Evolutionary conservation across 768 basidiomycete genomes (phyloP).

Genomic region (Xerocomellus intermedius): DNA sequence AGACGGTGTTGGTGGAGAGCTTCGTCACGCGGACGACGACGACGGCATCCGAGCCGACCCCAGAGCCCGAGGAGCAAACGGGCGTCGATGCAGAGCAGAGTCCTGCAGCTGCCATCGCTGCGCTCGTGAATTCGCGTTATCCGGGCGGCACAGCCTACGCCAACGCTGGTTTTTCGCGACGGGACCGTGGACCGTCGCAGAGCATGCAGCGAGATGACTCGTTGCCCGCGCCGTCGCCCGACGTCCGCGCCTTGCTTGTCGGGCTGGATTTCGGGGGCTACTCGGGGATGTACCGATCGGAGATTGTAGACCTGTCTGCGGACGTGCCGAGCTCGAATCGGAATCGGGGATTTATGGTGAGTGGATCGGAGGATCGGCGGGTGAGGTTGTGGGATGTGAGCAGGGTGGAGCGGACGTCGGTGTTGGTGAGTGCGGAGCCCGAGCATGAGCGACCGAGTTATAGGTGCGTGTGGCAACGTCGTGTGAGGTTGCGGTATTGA

Average conservation of each 20-base stretch:
- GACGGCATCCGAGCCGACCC: conserved; percentile 44
- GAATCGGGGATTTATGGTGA: conserved; percentile 73
- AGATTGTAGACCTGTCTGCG: conserved; percentile 43
- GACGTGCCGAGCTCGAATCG: conserved; percentile 42
- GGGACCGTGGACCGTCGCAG: conserved; percentile 33
- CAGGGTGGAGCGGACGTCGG: conserved; percentile 65
- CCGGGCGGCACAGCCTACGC: conserved; percentile 33
- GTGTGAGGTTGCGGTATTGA: not conserved
- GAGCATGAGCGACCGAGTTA: conserved; percentile 78
- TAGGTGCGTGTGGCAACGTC: conserved; percentile 45
- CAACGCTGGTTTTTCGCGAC: conserved; percentile 18
- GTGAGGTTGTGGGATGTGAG: conserved; percentile 87
- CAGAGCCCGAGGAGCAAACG: conserved; percentile 51
- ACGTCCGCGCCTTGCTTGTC: conserved; percentile 66
- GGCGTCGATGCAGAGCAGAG: conserved; percentile 58
- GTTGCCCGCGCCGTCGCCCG: conserved; percentile 52
- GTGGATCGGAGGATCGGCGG: conserved; percentile 87
- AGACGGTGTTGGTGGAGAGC: conserved; percentile 72
- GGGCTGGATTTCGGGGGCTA: conserved; percentile 80
- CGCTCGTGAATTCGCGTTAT: conserved; percentile 72
- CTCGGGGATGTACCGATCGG: conserved; percentile 49
- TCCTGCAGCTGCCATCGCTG: conserved; percentile 75
- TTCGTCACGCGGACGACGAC: conserved; percentile 59
- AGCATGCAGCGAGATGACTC: conserved; percentile 35
- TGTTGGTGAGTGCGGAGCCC: conserved; percentile 76